Evolutionary conservation across 2,329 filamentous ascomycete species (phyloP), one percentile per base, ranked within the genome.

Genomic region (Aspergillus sp.): DNA sequence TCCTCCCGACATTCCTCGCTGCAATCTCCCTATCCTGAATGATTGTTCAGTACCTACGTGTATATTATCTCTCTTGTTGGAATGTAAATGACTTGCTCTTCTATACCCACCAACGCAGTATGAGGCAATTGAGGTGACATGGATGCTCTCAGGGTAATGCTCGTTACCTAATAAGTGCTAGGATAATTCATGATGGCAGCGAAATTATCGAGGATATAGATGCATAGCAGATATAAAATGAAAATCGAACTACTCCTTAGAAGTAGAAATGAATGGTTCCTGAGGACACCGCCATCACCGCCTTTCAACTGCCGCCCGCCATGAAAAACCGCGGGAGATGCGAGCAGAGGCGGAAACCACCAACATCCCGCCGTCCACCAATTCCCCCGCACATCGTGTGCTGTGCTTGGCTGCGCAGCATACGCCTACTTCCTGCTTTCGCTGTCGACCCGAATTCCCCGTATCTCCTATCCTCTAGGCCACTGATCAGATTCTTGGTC

Each of bases 341-440:
- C 36, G 18, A 6, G 29, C 20, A 12, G 52, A 45, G 9, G 20
- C 26, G 50, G 31, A 26, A 54, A 54, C 39, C 32, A 42, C 60
- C 59, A 61, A 49, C 57, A 56, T 64, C 60, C 54, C 53, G 45
- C 29, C 45, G 29, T 55, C 50, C 54, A n/a, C 36, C 14, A 31
- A 39, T 16, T 52, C 59, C 58, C 58, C 58, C 61, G 66, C 65
- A 65, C 61, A 60, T 49, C 47, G 61, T 67, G 62, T 67, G 65
- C 67, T 69, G 70, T 69, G 66, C 66, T 63, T 61, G 39, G 49
- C 42, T 54, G 65, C 62, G 61, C 66, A 67, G 69, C 65, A 67
- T 66, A 66, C 57, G 46, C 56, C 39, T 52, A 31, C 26, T 6
- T 49, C 6, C 22, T 52, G 53, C 32, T 10, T 42, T 16, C 49